Percentiles rank a stretch among this genome's conserved stretches.
Evolutionary conservation across 176 grass and related monocot species (phyloP).

Genomic region (Poa pratensis): DNA sequence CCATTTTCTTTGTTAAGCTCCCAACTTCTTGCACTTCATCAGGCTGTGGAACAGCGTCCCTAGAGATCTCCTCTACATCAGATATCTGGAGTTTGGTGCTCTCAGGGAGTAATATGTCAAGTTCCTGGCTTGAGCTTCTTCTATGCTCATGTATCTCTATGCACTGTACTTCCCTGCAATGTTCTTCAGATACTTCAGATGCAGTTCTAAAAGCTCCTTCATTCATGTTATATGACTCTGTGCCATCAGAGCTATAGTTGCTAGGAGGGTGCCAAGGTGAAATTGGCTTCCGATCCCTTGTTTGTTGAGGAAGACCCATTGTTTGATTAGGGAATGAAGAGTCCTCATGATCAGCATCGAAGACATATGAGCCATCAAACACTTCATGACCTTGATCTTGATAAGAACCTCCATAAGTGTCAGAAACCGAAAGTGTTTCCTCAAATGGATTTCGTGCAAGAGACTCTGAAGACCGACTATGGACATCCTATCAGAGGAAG

Average conservation of each 20-base stretch:
- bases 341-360: conserved; percentile 42
- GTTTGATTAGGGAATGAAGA: conserved; percentile 32
- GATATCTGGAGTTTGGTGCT: conserved; percentile 53
- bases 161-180: conserved; percentile 93
- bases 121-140: conserved; percentile 49
- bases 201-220: conserved; percentile 39
- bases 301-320: conserved; percentile 39
- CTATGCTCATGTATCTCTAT: conserved; percentile 67
- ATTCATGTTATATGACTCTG: conserved; percentile 49
- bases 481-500: conserved; percentile 66
- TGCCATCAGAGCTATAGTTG: conserved; percentile 54
- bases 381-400: conserved; percentile 60
- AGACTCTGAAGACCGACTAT: conserved; percentile 66
- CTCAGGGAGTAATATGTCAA: conserved; percentile 46
- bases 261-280: conserved; percentile 51
- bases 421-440: conserved; percentile 75
- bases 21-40: conserved; percentile 36
- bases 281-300: conserved; percentile 33
- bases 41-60: conserved; percentile 29
- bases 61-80: conserved; percentile 49
- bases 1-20: conserved; percentile 42
- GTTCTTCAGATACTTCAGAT: conserved; percentile 67
- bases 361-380: conserved; percentile 52
- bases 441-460: conserved; percentile 53
- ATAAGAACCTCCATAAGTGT: conserved; percentile 54